Evolutionary conservation across 768 basidiomycete genomes (phyloP).

Genomic region (Filobasidium floriforme): DNA sequence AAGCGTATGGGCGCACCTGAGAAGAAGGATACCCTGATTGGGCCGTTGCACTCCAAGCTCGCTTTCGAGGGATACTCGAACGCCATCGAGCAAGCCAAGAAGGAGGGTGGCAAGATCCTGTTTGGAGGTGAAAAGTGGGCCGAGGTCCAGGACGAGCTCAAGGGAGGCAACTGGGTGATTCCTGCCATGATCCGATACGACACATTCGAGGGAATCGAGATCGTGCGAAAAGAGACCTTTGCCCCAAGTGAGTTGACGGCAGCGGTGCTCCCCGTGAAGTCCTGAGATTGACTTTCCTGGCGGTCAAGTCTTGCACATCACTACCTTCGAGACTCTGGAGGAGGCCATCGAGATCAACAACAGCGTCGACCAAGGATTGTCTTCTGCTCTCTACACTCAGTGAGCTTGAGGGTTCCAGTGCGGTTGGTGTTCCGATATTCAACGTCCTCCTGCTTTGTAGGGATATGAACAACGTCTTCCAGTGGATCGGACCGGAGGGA

Average conservation of each 20-base stretch:
- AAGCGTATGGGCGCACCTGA: conserved; percentile 76
- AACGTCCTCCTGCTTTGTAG: conserved; percentile 59
- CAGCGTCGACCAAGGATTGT: conserved; percentile 80
- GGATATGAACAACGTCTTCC: conserved; percentile 72
- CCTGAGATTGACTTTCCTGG: not conserved
- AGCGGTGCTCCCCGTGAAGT: not conserved
- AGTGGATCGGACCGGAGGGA: conserved; percentile 84
- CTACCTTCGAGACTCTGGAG: conserved; percentile 61
- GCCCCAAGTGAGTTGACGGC: conserved; percentile 51
- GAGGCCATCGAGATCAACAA: conserved; percentile 72
- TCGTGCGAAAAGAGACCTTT: conserved; percentile 57
- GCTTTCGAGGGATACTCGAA: conserved; percentile 61
- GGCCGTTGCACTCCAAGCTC: conserved; percentile 69
- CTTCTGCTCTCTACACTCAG: conserved; percentile 37
- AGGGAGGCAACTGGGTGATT: conserved; percentile 76
- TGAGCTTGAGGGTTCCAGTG: not conserved
- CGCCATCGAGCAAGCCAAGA: conserved; percentile 58
- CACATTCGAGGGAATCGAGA: conserved; percentile 16
- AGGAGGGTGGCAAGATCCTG: conserved; percentile 66
- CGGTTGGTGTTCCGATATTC: not conserved
- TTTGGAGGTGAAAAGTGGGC: conserved; percentile 55
- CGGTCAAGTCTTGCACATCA: conserved; percentile 59
- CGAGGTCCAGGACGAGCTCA: conserved; percentile 47
- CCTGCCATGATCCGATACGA: conserved; percentile 65
- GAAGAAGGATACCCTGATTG: conserved; percentile 62